Evolutionary conservation across 306 rosid species (phyloP), one percentile per base, ranked within the genome.

Genomic region (Canavalia ensiformis): DNA sequence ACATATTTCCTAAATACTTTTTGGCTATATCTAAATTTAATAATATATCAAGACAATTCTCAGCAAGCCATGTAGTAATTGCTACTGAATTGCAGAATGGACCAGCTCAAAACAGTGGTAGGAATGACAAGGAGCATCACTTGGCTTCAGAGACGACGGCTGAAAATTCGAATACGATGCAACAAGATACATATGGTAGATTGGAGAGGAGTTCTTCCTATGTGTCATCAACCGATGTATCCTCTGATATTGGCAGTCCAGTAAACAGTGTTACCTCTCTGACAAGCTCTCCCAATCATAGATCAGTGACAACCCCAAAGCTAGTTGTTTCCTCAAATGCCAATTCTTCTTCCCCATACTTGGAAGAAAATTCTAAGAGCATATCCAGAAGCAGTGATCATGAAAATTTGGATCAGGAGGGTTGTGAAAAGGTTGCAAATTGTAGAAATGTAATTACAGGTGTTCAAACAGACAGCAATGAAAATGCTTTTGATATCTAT

Each of bases 201-300:
- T 80, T 73, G 79, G 86, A 85, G 86, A 72, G 81, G 74, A 84
- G 88, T 86, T 85, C 92, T 66, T 91, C 90, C 6, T 65, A 80
- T 76, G 74, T 88, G 6, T 86, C 94, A 33, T 85, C 96, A 35
- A 56, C 84, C 62, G 93, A 94, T 85, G 74, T 86, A 13, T 88
- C 90, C 28, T 90, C 90, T 79, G 92, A 82, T 77, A 72, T 84
- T 28, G 93, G 88, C 59, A 91, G 90, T 86, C 90, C 94, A n/a
- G 87, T 77, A 88, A 81, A 88, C 79, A 85, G 75, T 86, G 84
- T 74, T 77, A 66, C 87, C 81, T 84, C 90, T 39, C 68, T 60
- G 49, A 77, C 72, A 45, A 80, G 58, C 73, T 86, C 89, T 75
- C 83, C 86, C 58, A 72, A 64, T 77, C 76, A 84, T 66, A 87